These are phyloP conservation scores for Aspergillus persii DNA, from an alignment of 2,329 filamentous ascomycete genomes.

Conservation along the genomic window DNA sequence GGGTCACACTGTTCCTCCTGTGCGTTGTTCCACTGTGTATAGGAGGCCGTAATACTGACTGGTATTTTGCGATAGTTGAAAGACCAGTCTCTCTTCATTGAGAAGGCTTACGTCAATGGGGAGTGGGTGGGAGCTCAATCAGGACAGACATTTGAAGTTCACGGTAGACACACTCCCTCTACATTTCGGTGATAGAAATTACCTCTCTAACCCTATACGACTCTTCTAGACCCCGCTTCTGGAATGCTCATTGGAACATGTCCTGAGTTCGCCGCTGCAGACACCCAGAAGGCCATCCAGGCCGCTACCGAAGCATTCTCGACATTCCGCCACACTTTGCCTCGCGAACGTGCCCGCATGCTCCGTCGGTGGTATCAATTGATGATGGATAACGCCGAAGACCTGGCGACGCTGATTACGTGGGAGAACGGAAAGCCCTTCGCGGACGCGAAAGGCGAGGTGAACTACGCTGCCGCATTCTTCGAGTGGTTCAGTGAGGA, in stretches of 20 bases:
- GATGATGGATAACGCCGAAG: constrained; percentile 64
- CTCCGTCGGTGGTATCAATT: constrained; percentile 67
- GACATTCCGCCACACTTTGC: constrained; percentile 59
- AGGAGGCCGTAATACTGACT: constrained; percentile 2
- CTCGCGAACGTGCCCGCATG: constrained; percentile 59
- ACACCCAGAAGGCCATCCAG: constrained; percentile 77
- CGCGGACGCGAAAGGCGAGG: constrained; percentile 59
- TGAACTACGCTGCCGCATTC: constrained; percentile 59
- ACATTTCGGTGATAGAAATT: background rate
- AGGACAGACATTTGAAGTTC: constrained; percentile 87
- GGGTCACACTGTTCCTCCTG: constrained; percentile 41
- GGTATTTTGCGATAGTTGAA: constrained; percentile 55
- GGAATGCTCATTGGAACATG: constrained; percentile 76
- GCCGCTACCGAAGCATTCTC: constrained; percentile 73
- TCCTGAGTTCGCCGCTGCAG: constrained; percentile 74
- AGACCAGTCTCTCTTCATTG: constrained; percentile 79
- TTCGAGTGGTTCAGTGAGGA: constrained; percentile 65
- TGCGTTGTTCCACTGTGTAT: constrained; percentile 19
- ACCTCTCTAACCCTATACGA: background rate
- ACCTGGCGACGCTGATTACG: constrained; percentile 64
- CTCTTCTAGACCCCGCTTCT: constrained; percentile 69
- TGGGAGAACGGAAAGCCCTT: constrained; percentile 70
- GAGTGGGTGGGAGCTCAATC: constrained; percentile 85
- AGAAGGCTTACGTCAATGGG: constrained; percentile 83
- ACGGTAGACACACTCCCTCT: constrained; percentile 49